Evolutionary conservation across 2,329 filamentous ascomycete species (phyloP).

Genomic region (Penicillium sp.): DNA sequence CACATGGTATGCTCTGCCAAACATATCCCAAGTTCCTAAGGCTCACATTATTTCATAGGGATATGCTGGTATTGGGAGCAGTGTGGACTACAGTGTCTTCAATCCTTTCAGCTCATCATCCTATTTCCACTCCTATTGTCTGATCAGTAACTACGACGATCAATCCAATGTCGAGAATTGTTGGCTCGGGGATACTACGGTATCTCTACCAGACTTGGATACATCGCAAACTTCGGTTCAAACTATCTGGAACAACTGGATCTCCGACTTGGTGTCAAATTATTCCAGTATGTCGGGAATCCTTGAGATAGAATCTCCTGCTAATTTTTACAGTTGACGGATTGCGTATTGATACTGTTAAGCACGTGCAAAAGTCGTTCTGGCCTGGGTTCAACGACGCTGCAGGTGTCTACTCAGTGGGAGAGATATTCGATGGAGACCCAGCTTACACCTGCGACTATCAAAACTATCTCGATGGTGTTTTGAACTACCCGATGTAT

Average conservation of each 20-base stretch:
- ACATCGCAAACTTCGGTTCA: slow-evolving; percentile 56
- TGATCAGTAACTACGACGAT: slow-evolving; percentile 54
- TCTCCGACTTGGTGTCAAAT: slow-evolving; percentile 57
- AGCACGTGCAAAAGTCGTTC: slow-evolving; percentile 51
- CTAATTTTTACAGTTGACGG: slow-evolving; percentile 45
- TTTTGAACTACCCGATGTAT: slow-evolving; percentile 51
- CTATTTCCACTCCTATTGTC: slow-evolving; percentile 65
- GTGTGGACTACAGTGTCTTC: slow-evolving; percentile 56
- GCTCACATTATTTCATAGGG: slow-evolving; percentile 25
- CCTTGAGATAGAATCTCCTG: background rate
- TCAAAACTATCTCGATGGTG: slow-evolving; percentile 48
- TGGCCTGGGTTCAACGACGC: slow-evolving; percentile 44
- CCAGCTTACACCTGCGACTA: slow-evolving; percentile 45
- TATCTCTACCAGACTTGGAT: slow-evolving; percentile 62
- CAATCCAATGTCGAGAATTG: slow-evolving; percentile 50
- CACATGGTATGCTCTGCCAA: slow-evolving; percentile 14
- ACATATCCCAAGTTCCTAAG: background rate
- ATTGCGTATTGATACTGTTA: slow-evolving; percentile 55
- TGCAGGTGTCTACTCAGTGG: slow-evolving; percentile 50
- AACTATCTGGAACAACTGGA: slow-evolving; percentile 58
- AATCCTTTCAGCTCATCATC: slow-evolving; percentile 58
- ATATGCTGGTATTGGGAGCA: slow-evolving; percentile 48
- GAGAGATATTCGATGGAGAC: slow-evolving; percentile 49
- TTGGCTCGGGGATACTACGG: slow-evolving; percentile 57
- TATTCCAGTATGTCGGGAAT: slow-evolving; percentile 56